Base-by-base conservation (phyloP, 352 stramenopile genomes). In the Phytopythium boreale region DNA sequence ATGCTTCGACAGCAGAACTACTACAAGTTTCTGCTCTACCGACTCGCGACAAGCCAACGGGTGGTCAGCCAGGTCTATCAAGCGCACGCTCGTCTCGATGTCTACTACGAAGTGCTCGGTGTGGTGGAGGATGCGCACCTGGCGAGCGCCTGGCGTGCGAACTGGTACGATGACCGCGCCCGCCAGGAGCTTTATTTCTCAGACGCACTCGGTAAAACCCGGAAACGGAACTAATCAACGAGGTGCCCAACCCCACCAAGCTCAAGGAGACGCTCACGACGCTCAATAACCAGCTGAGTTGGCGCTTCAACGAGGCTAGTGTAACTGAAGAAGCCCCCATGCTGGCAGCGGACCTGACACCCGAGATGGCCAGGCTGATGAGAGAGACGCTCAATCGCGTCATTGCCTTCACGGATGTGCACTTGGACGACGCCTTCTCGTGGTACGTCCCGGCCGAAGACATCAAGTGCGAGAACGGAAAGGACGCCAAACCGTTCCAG, bases 401-500 rank as follows among this genome's bases (percentile, higher is more conserved):
- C 39, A 36, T 61, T n/a, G 20, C 2, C 1, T 63, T 66, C 31
- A 27, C 20, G 19, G 57, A 68, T 29, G 20, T 59, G 14, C 36
- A 62, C n/a, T 59, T 60, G 2, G 19, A 63, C 29, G 15, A 60
- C 0, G 58, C 66, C 44, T 76, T 76, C n/a, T n/a, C 56, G 26
- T 75, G 68, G 68, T 75, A 63, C 39, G 68, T 75, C 24, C 51
- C 64, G 10, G 66, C 43, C 7, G 68, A 75, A 15, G 59, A 75
- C 14, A 53, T 75, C 2, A 59, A 44, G 31, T 15, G 37, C 3
- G 37, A 44, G 0, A 44, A 4, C 4, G 11, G 22, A 5, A 31
- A 52, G n/a, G 63, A 71, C 24, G 64, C 43, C 12, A 56, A 69
- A n/a, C 51, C 37, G 29, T 31, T 59, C 20, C 50, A 64, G 7